Evolutionary conservation across 176 grass and related monocot species (phyloP).

Genomic region (Aegilops tauschii): DNA sequence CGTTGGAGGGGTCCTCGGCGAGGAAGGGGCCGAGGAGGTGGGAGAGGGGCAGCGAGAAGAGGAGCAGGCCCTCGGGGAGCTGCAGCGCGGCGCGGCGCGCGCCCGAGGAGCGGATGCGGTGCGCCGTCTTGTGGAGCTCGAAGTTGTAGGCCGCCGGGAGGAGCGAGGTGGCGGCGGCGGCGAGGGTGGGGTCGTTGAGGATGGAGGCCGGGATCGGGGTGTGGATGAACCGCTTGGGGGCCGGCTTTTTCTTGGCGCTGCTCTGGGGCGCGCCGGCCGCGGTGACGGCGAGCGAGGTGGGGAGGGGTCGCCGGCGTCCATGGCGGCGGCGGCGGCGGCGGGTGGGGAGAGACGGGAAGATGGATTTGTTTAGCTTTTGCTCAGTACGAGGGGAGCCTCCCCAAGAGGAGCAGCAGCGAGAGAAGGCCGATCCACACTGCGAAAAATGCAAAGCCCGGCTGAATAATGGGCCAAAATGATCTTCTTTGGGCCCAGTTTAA

Average conservation of each 20-base stretch:
- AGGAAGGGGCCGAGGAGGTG: constrained; percentile 76
- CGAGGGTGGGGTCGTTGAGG: constrained; percentile 69
- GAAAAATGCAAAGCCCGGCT: neutral
- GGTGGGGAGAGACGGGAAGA: constrained; percentile 16
- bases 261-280: neutral
- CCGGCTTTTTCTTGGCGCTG: constrained; percentile 23
- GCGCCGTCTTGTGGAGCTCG: constrained; percentile 88
- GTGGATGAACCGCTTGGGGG: constrained; percentile 80
- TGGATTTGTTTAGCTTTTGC: constrained; percentile 5
- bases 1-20: constrained; percentile 35
- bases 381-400: neutral
- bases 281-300: constrained; percentile 32
- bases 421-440: neutral
- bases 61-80: constrained; percentile 90
- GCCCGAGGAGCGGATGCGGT: constrained; percentile 60
- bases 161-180: constrained; percentile 62
- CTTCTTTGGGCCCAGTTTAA: neutral
- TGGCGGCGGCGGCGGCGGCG: constrained; percentile 26
- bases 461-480: neutral
- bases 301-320: constrained; percentile 49
- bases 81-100: constrained; percentile 73
- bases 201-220: constrained; percentile 74
- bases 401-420: neutral
- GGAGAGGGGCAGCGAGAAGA: constrained; percentile 81
- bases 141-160: constrained; percentile 76